Evolutionary conservation across 1,284 basidiomycete species (phyloP).

Genomic region (Cutaneotrichosporon sp.): DNA sequence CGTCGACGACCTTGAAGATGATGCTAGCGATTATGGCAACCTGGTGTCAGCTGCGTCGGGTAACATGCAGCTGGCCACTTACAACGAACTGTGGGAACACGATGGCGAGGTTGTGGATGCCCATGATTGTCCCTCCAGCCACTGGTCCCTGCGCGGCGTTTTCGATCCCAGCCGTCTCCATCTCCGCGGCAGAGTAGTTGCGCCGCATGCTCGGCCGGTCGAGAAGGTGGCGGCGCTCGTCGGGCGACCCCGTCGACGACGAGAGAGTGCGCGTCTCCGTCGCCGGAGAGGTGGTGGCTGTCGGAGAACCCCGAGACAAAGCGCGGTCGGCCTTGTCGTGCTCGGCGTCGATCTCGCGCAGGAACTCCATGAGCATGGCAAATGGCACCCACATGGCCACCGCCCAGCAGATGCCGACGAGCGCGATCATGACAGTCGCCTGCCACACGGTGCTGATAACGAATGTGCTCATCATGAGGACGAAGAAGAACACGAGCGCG

Average conservation of each 20-base stretch:
- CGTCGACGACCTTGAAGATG: constrained; percentile 80
- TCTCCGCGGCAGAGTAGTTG: constrained; percentile 63
- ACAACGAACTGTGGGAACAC: constrained; percentile 91
- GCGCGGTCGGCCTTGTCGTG: neutral
- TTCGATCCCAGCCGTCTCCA: constrained; percentile 55
- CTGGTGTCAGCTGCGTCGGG: constrained; percentile 57
- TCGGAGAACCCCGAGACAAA: neutral
- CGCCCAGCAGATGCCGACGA: constrained; percentile 91
- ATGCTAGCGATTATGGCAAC: constrained; percentile 83
- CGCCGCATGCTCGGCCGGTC: constrained; percentile 54
- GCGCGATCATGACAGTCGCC: constrained; percentile 76
- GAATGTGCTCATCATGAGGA: constrained; percentile 78
- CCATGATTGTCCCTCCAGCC: constrained; percentile 90
- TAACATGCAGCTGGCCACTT: too few relatives aligned
- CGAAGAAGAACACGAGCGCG: constrained; percentile 73
- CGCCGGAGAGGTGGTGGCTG: neutral
- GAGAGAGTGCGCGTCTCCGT: neutral
- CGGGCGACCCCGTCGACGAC: neutral
- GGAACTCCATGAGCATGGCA: constrained; percentile 86
- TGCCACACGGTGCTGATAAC: constrained; percentile 74
- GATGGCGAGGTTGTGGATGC: constrained; percentile 93
- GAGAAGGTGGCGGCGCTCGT: constrained; percentile 12
- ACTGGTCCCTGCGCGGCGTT: constrained; percentile 60
- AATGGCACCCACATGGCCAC: constrained; percentile 83
- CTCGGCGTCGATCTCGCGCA: constrained; percentile 69